These are phyloP conservation scores for Gracilaria domingensis DNA, from an alignment of 23 red algal genomes.

Conservation along the genomic window DNA sequence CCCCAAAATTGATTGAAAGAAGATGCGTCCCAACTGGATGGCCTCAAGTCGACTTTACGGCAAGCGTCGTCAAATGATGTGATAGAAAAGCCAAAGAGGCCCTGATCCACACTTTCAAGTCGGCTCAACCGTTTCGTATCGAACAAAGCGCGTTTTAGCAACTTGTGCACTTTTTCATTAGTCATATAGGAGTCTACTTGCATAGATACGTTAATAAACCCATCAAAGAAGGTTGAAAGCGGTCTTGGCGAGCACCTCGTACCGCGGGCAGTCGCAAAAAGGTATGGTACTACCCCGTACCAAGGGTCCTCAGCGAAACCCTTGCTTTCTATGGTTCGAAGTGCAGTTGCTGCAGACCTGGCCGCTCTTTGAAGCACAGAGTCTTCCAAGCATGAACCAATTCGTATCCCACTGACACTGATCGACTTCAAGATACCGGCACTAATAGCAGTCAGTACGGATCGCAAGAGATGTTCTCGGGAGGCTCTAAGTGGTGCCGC, in stretches of 20 bases:
- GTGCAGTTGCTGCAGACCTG: slow-evolving; percentile 15
- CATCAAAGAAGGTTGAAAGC: slow-evolving; percentile 66
- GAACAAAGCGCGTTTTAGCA: slow-evolving; percentile 42
- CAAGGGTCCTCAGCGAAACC: slow-evolving; percentile 50
- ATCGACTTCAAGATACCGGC: slow-evolving; percentile 29
- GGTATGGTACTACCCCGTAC: slow-evolving; percentile 49
- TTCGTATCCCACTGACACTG: slow-evolving; percentile 8
- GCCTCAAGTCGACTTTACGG: slow-evolving; percentile 61
- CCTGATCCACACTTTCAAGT: slow-evolving; percentile 27
- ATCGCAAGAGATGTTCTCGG: slow-evolving; percentile 62
- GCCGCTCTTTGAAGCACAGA: slow-evolving; percentile 26
- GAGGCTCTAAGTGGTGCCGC: slow-evolving; percentile 37
- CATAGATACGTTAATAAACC: slow-evolving; percentile 35
- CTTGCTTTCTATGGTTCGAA: slow-evolving; percentile 52
- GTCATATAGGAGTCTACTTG: background rate
- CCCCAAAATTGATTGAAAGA: slow-evolving; percentile 77
- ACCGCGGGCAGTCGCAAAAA: slow-evolving; percentile 61
- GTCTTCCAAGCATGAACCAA: slow-evolving; percentile 31
- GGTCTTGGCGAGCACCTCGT: slow-evolving; percentile 42
- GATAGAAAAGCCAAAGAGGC: slow-evolving; percentile 58
- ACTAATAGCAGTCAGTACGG: slow-evolving; percentile 30
- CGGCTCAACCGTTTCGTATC: slow-evolving; percentile 45
- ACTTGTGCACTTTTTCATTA: slow-evolving; percentile 1
- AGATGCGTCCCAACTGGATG: slow-evolving; percentile 21
- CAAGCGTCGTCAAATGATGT: slow-evolving; percentile 19